Evolutionary conservation across 1,284 basidiomycete species (phyloP).

Genomic region (Ustilago loliicola): DNA sequence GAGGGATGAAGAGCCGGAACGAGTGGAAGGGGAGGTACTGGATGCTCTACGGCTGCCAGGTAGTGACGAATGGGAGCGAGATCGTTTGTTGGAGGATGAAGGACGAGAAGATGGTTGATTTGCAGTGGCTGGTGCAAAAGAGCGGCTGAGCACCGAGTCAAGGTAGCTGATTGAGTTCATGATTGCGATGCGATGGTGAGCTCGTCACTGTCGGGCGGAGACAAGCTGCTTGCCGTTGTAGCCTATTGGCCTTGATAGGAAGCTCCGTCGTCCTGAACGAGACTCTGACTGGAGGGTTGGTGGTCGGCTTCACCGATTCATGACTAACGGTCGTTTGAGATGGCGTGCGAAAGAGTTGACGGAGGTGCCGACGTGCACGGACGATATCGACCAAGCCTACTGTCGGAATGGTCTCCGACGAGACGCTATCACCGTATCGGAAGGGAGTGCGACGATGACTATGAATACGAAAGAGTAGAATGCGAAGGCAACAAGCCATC

Average conservation of each 20-base stretch:
- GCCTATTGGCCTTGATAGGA: too few species aligned
- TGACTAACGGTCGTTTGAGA: conserved; percentile 4
- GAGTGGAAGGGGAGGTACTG: conserved; percentile 26
- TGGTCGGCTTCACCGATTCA: conserved; percentile 22
- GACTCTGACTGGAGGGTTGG: too few species aligned
- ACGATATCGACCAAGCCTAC: not conserved
- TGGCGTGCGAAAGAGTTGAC: not conserved
- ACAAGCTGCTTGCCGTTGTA: not conserved
- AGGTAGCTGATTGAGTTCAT: conserved; percentile 66
- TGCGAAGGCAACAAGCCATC: too few species aligned
- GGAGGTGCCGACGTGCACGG: not conserved
- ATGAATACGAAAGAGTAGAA: too few species aligned
- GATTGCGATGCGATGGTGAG: not conserved
- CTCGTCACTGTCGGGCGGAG: not conserved
- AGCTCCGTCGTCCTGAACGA: too few species aligned
- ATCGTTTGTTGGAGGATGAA: conserved; percentile 28
- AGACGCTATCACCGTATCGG: not conserved
- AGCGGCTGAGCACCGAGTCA: conserved; percentile 61
- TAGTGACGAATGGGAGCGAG: conserved; percentile 45
- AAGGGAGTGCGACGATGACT: too few species aligned
- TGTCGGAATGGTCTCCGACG: not conserved
- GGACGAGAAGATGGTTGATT: conserved; percentile 30
- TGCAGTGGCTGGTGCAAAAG: conserved; percentile 31
- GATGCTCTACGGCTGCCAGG: conserved; percentile 42
- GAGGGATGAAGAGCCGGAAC: conserved; percentile 25